phyloP scores from a whole-genome alignment of 2,329 filamentous ascomycete species.

The Clonostachys chloroleuca region DNA sequence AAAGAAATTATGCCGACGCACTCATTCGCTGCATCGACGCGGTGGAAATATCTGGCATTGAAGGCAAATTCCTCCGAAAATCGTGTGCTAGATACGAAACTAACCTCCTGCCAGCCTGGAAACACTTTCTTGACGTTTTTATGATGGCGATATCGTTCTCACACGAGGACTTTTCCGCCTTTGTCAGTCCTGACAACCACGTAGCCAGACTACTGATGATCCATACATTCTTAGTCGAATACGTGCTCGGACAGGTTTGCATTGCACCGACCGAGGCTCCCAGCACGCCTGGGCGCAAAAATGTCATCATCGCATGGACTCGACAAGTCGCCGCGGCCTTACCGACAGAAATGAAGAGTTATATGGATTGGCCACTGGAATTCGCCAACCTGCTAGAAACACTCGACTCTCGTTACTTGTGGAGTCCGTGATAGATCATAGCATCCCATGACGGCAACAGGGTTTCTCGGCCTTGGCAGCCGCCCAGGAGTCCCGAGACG shows the following conservation, averaged over 20 bases:
- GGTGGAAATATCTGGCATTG: slow-evolving; percentile 7
- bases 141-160: slow-evolving; percentile 8
- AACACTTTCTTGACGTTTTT: slow-evolving; percentile 10
- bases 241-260: slow-evolving; percentile 14
- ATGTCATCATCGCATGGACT: slow-evolving; percentile 15
- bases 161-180: slow-evolving; percentile 21
- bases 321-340: slow-evolving; percentile 9
- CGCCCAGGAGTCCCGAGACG: no score
- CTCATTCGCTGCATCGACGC: slow-evolving; percentile 7
- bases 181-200: slow-evolving; percentile 20
- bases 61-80: slow-evolving; percentile 6
- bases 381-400: slow-evolving; percentile 13
- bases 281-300: slow-evolving; percentile 13
- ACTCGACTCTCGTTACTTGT: slow-evolving; percentile 14
- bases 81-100: not conserved
- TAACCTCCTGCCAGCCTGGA: slow-evolving; percentile 9
- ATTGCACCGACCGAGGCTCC: slow-evolving; percentile 10
- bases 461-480: no score
- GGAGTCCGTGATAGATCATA: slow-evolving; percentile 11
- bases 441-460: no score
- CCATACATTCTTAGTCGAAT: slow-evolving; percentile 26
- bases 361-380: slow-evolving; percentile 10
- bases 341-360: slow-evolving; percentile 8
- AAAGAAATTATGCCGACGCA: slow-evolving; percentile 8
- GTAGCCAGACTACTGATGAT: slow-evolving; percentile 24